phyloP scores from a whole-genome alignment of 169 alveolate species.

The Plasmodium vivax region DNA sequence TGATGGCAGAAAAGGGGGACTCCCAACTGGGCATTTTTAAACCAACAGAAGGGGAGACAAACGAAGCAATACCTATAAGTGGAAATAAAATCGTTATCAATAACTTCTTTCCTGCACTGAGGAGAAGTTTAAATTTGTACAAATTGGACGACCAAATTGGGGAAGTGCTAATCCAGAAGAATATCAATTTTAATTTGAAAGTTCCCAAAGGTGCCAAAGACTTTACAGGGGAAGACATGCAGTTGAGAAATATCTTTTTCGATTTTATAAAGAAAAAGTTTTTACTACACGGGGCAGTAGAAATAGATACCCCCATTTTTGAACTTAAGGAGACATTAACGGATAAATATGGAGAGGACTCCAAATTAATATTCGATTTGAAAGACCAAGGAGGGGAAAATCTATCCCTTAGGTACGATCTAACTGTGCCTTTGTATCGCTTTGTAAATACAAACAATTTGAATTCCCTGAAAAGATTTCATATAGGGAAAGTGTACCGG shows the following conservation, averaged over 20 bases:
- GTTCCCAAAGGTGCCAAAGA: conserved; percentile 97
- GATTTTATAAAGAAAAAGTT: conserved; percentile 89
- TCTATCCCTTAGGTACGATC: conserved; percentile 95
- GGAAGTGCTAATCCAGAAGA: conserved; percentile 79
- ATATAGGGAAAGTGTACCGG: conserved; percentile 97
- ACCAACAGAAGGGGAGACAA: background rate
- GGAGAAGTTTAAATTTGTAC: conserved; percentile 11
- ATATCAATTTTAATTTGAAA: conserved; percentile 87
- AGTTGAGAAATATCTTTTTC: conserved; percentile 91
- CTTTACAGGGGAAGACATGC: conserved; percentile 93
- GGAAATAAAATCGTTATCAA: background rate
- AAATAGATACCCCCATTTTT: conserved; percentile 98
- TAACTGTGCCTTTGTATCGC: conserved; percentile 98
- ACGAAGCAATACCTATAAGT: background rate
- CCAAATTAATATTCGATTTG: conserved; percentile 95
- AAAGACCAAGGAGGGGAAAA: conserved; percentile 98
- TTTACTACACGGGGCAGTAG: conserved; percentile 96
- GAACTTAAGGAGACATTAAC: conserved; percentile 95
- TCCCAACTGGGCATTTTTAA: background rate
- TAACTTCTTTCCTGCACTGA: background rate
- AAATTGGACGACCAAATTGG: conserved; percentile 20
- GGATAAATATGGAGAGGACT: conserved; percentile 98
- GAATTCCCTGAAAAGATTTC: conserved; percentile 93
- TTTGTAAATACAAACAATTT: conserved; percentile 91
- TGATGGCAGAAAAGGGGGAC: background rate